These are phyloP conservation scores for Saccharomycopsis sp. DNA, from an alignment of 805 yeast genomes.

Conservation along the genomic window DNA sequence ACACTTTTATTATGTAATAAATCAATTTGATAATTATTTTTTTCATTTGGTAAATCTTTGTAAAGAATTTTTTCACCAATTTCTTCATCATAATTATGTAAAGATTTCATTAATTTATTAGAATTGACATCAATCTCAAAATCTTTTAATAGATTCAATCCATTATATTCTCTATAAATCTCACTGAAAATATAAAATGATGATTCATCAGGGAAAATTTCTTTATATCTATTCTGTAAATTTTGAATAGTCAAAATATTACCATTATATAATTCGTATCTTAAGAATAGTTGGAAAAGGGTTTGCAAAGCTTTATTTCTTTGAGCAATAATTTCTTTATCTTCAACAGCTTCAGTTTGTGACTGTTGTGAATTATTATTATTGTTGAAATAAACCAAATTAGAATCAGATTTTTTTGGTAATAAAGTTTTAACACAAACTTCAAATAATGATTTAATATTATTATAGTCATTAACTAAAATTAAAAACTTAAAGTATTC, in stretches of 20 bases:
- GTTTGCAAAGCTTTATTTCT: conserved; percentile 29
- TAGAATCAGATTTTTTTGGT: conserved; percentile 24
- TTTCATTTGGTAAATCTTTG: not conserved
- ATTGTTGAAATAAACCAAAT: not conserved
- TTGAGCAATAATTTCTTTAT: not conserved
- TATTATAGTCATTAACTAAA: conserved; percentile 55
- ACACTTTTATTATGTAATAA: not conserved
- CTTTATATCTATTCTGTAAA: conserved; percentile 56
- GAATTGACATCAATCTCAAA: conserved; percentile 13
- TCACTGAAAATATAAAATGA: conserved; percentile 12
- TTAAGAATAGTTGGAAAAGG: conserved; percentile 48
- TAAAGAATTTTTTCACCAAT: conserved; percentile 3
- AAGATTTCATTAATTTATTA: conserved; percentile 2
- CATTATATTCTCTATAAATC: conserved; percentile 12
- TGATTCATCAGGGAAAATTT: conserved; percentile 52
- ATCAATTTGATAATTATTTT: not conserved
- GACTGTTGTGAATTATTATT: not conserved
- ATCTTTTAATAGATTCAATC: conserved; percentile 21
- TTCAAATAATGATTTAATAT: conserved; percentile 77
- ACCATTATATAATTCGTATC: conserved; percentile 61
- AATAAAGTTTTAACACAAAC: conserved; percentile 44
- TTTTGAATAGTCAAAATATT: conserved; percentile 56
- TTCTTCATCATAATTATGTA: conserved; percentile 6
- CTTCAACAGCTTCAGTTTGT: not conserved
- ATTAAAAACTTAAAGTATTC: conserved; percentile 68